Conservation (phyloP, 352 stramenopile species). For the Phytophthora ohioensis region DNA sequence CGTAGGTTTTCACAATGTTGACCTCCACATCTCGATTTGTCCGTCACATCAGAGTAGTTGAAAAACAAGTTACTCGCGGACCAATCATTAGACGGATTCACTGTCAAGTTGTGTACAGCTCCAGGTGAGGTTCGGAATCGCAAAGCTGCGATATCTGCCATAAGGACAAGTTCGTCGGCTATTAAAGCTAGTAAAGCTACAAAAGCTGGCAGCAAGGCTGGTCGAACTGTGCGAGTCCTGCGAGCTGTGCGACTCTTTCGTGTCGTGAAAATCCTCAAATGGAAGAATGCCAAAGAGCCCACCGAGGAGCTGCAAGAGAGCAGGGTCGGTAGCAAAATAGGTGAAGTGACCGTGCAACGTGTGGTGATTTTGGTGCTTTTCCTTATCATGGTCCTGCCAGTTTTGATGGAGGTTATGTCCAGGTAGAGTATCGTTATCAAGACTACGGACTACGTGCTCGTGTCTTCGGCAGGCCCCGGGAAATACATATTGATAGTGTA, state of each 20-base stretch:
- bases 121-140: constrained; percentile 64
- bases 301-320: constrained; percentile 72
- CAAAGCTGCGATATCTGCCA: constrained; percentile 43
- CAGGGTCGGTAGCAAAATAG: constrained; percentile 91
- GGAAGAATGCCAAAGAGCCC: constrained; percentile 68
- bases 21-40: constrained; percentile 61
- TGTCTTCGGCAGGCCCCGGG: constrained; percentile 23
- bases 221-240: constrained; percentile 82
- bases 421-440: constrained; percentile 87
- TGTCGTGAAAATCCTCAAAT: constrained; percentile 89
- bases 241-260: constrained; percentile 79
- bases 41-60: constrained; percentile 51
- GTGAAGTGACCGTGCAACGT: constrained; percentile 85
- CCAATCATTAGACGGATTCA: constrained; percentile 74
- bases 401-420: constrained; percentile 86
- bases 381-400: constrained; percentile 87
- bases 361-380: constrained; percentile 92
- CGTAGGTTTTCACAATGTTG: constrained; percentile 82
- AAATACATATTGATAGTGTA: too few species aligned
- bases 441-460: constrained; percentile 80
- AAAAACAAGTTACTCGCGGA: constrained; percentile 42
- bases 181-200: constrained; percentile 80
- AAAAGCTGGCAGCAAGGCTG: constrained; percentile 78
- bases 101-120: constrained; percentile 55
- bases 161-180: constrained; percentile 52